Evolutionary conservation across 768 basidiomycete species (phyloP).

Genomic region (Auricularia sp.): DNA sequence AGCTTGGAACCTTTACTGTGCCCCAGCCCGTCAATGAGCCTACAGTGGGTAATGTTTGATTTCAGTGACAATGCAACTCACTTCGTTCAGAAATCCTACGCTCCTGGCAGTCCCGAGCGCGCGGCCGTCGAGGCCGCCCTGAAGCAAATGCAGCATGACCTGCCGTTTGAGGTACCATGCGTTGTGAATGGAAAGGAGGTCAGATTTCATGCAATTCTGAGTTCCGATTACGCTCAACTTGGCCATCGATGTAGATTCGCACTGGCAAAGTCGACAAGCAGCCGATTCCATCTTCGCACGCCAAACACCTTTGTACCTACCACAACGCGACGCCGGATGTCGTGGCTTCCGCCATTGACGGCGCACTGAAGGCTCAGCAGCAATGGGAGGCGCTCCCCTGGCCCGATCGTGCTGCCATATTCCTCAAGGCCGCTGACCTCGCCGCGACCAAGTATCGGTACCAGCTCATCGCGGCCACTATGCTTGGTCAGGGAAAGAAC

Average conservation of each 20-base stretch:
- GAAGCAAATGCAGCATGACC: conserved; percentile 65
- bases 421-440: conserved; percentile 95
- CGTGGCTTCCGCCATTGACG: conserved; percentile 71
- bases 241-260: conserved; percentile 44
- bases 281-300: conserved; percentile 78
- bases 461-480: conserved; percentile 90
- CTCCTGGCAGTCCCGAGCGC: conserved; percentile 70
- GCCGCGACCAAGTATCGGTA: conserved; percentile 93
- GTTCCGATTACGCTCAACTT: not conserved
- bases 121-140: conserved; percentile 61
- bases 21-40: conserved; percentile 88
- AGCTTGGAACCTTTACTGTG: conserved; percentile 78
- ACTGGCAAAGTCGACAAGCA: conserved; percentile 75
- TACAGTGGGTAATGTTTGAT: conserved; percentile 48
- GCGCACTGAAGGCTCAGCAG: conserved; percentile 75
- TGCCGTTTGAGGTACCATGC: conserved; percentile 90
- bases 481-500: conserved; percentile 98
- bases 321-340: conserved; percentile 78
- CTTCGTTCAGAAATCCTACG: conserved; percentile 55
- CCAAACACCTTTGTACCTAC: conserved; percentile 70
- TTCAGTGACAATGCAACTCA: not conserved
- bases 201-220: conserved; percentile 16
- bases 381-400: conserved; percentile 94
- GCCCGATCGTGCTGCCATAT: conserved; percentile 95
- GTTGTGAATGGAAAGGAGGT: conserved; percentile 85